phyloP scores from a whole-genome alignment of 305 asterid genomes.

The Caryopteris hybrid region DNA sequence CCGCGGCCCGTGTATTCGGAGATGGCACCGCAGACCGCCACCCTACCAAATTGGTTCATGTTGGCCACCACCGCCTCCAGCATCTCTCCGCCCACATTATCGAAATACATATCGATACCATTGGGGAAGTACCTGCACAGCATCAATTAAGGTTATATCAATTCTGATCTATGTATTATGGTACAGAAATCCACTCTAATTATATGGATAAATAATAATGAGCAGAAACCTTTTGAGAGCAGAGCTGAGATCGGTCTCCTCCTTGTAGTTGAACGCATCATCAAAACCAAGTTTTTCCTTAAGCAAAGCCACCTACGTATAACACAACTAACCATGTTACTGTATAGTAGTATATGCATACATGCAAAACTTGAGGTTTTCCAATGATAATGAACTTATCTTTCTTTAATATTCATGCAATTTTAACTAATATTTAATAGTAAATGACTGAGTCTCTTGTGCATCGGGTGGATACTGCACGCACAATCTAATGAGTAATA shows the following conservation, averaged over 20 bases:
- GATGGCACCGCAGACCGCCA: constrained; percentile 67
- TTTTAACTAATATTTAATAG: too few relatives aligned
- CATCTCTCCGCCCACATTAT: constrained; percentile 77
- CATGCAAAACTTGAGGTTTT: too few relatives aligned
- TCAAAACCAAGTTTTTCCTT: constrained; percentile 71
- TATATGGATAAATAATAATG: not conserved
- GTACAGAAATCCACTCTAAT: not conserved
- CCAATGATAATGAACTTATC: too few relatives aligned
- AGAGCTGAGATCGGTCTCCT: constrained; percentile 54
- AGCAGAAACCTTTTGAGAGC: constrained; percentile 46
- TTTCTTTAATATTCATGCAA: too few relatives aligned
- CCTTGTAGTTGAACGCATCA: constrained; percentile 81
- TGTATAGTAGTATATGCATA: too few relatives aligned
- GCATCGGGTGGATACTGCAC: too few relatives aligned
- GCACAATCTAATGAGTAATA: too few relatives aligned
- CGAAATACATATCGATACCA: constrained; percentile 82
- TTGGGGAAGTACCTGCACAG: constrained; percentile 50
- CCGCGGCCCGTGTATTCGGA: constrained; percentile 47
- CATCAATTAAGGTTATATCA: too few relatives aligned
- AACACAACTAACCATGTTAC: not conserved
- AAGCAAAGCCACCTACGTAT: constrained; percentile 45
- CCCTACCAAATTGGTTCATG: constrained; percentile 63
- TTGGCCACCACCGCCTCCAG: constrained; percentile 59
- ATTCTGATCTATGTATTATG: too few relatives aligned
- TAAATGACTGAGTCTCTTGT: too few relatives aligned